phyloP scores from a whole-genome alignment of 148 eudicot genomes.

The Spergularia bocconei region DNA sequence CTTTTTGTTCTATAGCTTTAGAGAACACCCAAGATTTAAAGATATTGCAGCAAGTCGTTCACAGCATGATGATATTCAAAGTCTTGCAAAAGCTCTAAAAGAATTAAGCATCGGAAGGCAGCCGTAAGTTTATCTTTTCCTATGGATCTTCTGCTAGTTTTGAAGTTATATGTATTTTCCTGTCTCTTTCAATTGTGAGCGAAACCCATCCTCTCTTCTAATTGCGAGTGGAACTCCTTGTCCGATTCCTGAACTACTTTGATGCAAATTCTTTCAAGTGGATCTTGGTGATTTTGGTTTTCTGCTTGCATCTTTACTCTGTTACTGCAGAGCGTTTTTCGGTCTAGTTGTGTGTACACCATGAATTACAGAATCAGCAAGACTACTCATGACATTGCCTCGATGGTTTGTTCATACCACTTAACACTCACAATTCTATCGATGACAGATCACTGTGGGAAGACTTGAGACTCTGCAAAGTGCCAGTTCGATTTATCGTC shows the following conservation, averaged over 20 bases:
- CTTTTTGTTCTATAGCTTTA: conserved; percentile 54
- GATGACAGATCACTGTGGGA: conserved; percentile 74
- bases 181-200: background rate
- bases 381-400: too few relatives aligned
- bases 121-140: conserved; percentile 51
- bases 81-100: conserved; percentile 72
- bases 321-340: background rate
- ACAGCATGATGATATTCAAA: conserved; percentile 56
- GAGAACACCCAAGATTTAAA: conserved; percentile 69
- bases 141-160: background rate
- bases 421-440: conserved; percentile 1
- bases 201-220: too few relatives aligned
- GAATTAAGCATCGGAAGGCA: conserved; percentile 84
- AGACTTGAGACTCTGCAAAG: conserved; percentile 58
- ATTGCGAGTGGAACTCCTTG: too few relatives aligned
- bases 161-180: too few relatives aligned
- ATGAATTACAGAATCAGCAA: background rate
- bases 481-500: conserved; percentile 55
- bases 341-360: background rate
- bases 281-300: background rate
- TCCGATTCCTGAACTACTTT: too few relatives aligned
- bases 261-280: background rate
- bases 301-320: background rate
- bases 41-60: conserved; percentile 47
- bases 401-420: background rate